Conservation (phyloP, 345 rosid species). For the Rhodamnia rubescens region DNA sequence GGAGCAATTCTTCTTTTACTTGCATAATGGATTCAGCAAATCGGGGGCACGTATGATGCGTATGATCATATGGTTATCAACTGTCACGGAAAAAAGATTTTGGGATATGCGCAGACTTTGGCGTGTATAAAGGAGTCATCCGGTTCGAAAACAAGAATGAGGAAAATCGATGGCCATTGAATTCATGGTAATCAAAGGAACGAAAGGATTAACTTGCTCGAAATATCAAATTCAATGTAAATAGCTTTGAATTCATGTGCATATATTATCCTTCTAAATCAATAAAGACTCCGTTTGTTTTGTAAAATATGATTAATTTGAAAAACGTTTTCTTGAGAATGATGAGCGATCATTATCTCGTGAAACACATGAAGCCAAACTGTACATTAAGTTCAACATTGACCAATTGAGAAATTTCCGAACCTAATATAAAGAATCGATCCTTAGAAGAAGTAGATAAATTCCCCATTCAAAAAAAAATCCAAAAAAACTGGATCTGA, state of each 20-base stretch:
- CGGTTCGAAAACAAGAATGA: neutral
- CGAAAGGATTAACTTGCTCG: neutral
- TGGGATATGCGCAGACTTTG: fast-evolving
- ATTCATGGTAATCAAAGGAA: neutral
- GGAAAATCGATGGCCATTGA: neutral
- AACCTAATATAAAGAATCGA: neutral
- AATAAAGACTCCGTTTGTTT: neutral
- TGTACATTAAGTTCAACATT: neutral
- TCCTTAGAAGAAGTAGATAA: neutral
- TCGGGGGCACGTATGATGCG: fast-evolving
- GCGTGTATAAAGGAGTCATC: neutral
- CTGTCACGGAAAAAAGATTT: neutral
- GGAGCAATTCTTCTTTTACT: neutral
- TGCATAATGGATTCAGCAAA: neutral
- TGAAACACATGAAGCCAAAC: no score
- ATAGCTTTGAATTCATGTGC: neutral
- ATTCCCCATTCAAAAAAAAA: neutral
- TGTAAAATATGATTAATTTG: no score
- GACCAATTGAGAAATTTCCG: neutral
- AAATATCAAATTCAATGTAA: neutral
- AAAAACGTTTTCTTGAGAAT: no score
- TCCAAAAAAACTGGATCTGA: neutral
- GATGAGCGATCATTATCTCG: no score
- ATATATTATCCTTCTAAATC: neutral
- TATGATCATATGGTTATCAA: neutral